phyloP scores from a whole-genome alignment of 1,284 basidiomycete species.

The Mycosarcoma mackinlayi region DNA sequence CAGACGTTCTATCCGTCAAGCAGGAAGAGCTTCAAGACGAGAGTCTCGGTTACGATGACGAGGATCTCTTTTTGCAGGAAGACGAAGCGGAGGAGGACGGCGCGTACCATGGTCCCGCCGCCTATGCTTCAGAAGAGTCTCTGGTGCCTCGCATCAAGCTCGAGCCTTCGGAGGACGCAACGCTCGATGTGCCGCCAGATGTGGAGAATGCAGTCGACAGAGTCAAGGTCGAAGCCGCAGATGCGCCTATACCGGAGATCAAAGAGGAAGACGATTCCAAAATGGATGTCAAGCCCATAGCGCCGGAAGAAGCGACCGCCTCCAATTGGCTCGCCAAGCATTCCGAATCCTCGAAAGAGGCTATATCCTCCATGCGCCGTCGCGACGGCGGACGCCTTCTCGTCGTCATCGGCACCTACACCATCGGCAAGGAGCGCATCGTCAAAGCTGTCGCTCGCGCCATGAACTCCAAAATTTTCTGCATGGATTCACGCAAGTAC shows the following conservation, averaged over 20 bases:
- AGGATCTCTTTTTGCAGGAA: slow-evolving; percentile 34
- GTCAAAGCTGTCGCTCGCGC: slow-evolving; percentile 91
- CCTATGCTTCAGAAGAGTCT: slow-evolving; percentile 11
- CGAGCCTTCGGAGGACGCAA: slow-evolving; percentile 31
- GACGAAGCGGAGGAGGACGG: slow-evolving; percentile 31
- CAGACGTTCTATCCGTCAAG: slow-evolving; percentile 63
- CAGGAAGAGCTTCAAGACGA: slow-evolving; percentile 55
- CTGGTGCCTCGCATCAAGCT: slow-evolving; percentile 24
- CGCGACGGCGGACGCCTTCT: slow-evolving; percentile 70
- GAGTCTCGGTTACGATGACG: slow-evolving; percentile 52
- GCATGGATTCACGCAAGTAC: slow-evolving; percentile 74
- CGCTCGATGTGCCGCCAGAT: slow-evolving; percentile 18
- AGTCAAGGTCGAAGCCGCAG: background rate
- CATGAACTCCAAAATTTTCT: slow-evolving; percentile 86
- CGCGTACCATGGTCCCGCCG: slow-evolving; percentile 8
- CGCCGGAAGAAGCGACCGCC: slow-evolving; percentile 9
- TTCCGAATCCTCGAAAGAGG: slow-evolving; percentile 27
- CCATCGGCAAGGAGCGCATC: slow-evolving; percentile 95
- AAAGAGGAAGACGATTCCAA: slow-evolving; percentile 17
- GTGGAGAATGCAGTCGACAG: slow-evolving; percentile 1
- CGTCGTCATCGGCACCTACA: slow-evolving; percentile 94
- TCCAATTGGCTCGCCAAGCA: slow-evolving; percentile 49
- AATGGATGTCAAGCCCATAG: slow-evolving; percentile 7
- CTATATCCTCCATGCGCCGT: slow-evolving; percentile 10
- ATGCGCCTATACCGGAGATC: background rate